Base-by-base conservation (phyloP, 371 early-diverging fungal genomes). In the Saksenaea oblongispora region DNA sequence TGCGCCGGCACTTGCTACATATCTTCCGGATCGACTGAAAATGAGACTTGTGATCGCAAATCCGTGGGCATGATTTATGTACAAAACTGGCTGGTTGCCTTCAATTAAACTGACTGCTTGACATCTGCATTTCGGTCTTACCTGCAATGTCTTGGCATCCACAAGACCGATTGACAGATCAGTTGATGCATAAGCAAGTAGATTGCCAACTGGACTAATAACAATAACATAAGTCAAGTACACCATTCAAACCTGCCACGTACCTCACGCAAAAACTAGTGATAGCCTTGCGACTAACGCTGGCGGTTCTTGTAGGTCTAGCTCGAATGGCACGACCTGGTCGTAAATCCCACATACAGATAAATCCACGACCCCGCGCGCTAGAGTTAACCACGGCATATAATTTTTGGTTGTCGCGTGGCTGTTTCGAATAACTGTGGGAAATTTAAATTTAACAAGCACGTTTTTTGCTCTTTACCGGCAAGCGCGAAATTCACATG, bases 171-270 rank as follows among this genome's bases (percentile, higher is more conserved):
- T 71, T 34, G 77, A 67, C 53, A 84, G 57, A 58, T 89, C 85
- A 1, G 83, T 76, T 1, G 87, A 81, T 17, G 83, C 87, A 70
- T 84, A 86, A 0, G 89, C 90, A 22, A 91, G 67, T 54, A 87
- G 37, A 53, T 70, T 67, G 15, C 89, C 91, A 34, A 71, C 63
- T 9, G 71, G 64, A 56, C 89, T 87, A 54, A 66, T 11, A 2
- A 56, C 60, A 68, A 71, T 64, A 8, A 70, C 61, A 26, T 64
- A 65, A 34, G 64, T 58, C 13, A 42, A 17, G 8, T 34, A 27
- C 18, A 47, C 14, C 39, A 37, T 28, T 56, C 59, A 31, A 51
- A 57, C 35, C 26, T 18, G 24, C 58, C 67, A 75, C 78, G 69
- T 69, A 75, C 78, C 70, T 72, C 28, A 73, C 56, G 31, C 69